These are phyloP conservation scores for Plasmodium vinckei DNA, from an alignment of 169 alveolate species.

Conservation along the genomic window DNA sequence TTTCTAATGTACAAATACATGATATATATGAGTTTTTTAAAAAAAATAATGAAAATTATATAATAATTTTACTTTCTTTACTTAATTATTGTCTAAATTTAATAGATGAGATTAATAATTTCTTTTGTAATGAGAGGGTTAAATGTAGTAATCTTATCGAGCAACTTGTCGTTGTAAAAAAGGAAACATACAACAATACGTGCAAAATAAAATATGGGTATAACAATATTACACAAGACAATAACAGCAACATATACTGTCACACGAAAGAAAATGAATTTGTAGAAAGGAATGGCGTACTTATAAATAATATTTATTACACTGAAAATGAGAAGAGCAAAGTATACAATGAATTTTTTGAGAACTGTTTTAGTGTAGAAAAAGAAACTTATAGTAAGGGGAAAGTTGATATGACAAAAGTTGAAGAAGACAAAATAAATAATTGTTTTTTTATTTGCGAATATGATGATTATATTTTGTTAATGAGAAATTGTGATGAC, in stretches of 20 bases:
- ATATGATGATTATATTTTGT: slow-evolving; percentile 24
- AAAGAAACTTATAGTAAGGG: background rate
- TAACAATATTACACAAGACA: background rate
- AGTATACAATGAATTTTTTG: background rate
- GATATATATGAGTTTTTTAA: slow-evolving; percentile 6
- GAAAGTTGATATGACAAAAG: background rate
- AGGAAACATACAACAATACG: background rate
- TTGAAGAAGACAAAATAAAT: background rate
- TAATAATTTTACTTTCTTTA: slow-evolving; percentile 2
- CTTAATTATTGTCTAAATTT: slow-evolving; percentile 16
- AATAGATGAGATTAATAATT: background rate
- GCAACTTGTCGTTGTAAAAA: slow-evolving; percentile 18
- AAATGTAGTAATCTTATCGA: background rate
- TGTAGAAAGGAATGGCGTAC: background rate
- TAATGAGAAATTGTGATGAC: slow-evolving; percentile 2
- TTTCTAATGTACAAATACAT: slow-evolving; percentile 26
- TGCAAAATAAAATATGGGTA: background rate
- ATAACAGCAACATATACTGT: background rate
- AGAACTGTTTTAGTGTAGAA: slow-evolving; percentile 4
- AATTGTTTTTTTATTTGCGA: slow-evolving; percentile 19
- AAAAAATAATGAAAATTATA: slow-evolving; percentile 22
- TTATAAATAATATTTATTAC: slow-evolving; percentile 1
- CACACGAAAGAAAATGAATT: background rate
- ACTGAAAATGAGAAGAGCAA: background rate
- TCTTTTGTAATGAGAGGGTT: background rate